Conservation (phyloP, 352 stramenopile genomes). For the Pythium aristosporum region DNA sequence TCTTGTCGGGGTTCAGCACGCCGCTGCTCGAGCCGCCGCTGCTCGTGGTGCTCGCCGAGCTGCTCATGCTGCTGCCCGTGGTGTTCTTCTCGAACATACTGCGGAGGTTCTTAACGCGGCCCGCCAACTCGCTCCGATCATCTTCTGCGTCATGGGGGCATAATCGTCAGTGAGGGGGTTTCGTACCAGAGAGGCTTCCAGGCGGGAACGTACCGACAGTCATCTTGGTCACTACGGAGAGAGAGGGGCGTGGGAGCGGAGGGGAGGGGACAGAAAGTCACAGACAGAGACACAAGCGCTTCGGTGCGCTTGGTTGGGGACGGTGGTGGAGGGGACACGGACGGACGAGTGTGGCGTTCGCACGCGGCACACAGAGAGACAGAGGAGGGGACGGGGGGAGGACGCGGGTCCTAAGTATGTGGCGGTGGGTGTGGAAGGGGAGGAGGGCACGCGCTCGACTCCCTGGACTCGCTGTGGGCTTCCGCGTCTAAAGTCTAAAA, state of each 20-base stretch:
- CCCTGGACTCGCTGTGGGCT: background rate
- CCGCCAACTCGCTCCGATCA: slow-evolving; percentile 55
- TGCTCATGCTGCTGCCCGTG: slow-evolving; percentile 12
- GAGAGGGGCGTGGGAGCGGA: background rate
- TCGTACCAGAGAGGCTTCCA: background rate
- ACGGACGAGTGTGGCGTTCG: no score
- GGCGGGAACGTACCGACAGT: slow-evolving; percentile 15
- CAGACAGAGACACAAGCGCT: no score
- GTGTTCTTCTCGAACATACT: slow-evolving; percentile 51
- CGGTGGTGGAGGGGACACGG: no score
- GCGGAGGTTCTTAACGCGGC: slow-evolving; percentile 57
- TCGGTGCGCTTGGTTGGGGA: no score
- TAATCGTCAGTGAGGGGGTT: background rate
- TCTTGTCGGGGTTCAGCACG: slow-evolving; percentile 24
- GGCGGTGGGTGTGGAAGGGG: background rate
- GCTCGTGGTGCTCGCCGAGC: slow-evolving; percentile 13
- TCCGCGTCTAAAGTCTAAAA: slow-evolving; percentile 12
- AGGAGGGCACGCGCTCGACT: background rate
- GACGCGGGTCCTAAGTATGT: no score
- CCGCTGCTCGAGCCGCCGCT: slow-evolving; percentile 13
- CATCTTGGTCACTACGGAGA: slow-evolving; percentile 9
- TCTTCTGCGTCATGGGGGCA: background rate
- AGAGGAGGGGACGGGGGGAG: background rate
- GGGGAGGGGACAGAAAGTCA: background rate
- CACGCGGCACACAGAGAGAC: background rate